Conservation (phyloP, 1,284 basidiomycete genomes). For the Thecaphora thlaspeos region DNA sequence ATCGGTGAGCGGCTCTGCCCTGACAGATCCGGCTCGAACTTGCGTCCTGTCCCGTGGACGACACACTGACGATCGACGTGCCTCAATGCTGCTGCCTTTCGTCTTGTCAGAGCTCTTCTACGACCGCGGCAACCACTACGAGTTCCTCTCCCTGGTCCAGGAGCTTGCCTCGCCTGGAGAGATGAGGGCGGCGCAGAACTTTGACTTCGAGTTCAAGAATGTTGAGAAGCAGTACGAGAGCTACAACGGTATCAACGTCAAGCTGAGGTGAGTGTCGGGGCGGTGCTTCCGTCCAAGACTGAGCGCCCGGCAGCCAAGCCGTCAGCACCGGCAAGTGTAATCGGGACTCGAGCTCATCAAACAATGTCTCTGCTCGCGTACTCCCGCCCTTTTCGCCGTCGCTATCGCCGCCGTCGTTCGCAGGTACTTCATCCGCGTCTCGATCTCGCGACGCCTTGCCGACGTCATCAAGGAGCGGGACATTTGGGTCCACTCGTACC, state of each 20-base stretch:
- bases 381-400: background rate
- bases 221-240: conserved; percentile 99
- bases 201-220: conserved; percentile 96
- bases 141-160: conserved; percentile 91
- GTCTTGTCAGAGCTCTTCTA: conserved; percentile 78
- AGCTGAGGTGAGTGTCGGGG: conserved; percentile 63
- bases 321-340: background rate
- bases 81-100: too few relatives aligned
- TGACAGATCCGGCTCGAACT: too few relatives aligned
- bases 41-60: too few relatives aligned
- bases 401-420: background rate
- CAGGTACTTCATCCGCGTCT: conserved; percentile 84
- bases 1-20: too few relatives aligned
- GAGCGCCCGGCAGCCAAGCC: too few relatives aligned
- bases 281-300: too few relatives aligned
- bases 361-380: too few relatives aligned
- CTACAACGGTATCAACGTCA: conserved; percentile 97
- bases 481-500: conserved; percentile 95
- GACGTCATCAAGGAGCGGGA: conserved; percentile 90
- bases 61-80: too few relatives aligned
- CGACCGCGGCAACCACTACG: conserved; percentile 94
- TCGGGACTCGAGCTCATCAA: too few relatives aligned
- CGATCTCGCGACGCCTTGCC: conserved; percentile 83
- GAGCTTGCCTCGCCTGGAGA: conserved; percentile 92
- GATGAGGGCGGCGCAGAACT: conserved; percentile 89